Conservation (phyloP, 116 monocot species). For the Phalaenopsis hybrid region DNA sequence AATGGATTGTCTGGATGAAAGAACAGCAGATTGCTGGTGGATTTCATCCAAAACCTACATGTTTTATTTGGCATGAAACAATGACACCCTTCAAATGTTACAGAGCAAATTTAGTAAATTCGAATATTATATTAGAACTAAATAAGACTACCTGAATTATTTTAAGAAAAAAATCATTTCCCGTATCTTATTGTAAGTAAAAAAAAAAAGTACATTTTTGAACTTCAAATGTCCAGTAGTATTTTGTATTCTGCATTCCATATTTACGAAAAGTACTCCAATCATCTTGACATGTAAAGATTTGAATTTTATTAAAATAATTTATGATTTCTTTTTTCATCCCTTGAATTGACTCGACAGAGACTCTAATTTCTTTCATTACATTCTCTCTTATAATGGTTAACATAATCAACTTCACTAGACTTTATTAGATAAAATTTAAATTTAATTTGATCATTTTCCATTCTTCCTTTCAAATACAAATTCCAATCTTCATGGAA, state of each 20-base stretch:
- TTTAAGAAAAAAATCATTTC: background rate
- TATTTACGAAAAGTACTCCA: background rate
- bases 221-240: background rate
- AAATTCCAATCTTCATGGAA: background rate
- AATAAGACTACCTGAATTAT: background rate
- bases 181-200: background rate
- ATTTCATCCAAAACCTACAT: conserved; percentile 91
- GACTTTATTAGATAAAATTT: background rate
- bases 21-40: conserved; percentile 81
- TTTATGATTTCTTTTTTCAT: background rate
- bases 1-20: conserved; percentile 69
- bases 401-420: background rate
- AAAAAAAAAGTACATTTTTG: background rate
- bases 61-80: background rate
- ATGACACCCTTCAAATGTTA: background rate
- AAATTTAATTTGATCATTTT: background rate
- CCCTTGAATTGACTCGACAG: background rate
- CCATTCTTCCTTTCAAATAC: background rate
- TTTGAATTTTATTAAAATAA: background rate
- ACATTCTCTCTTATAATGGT: background rate
- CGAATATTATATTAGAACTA: too few species aligned
- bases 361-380: background rate
- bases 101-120: background rate
- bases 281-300: background rate
- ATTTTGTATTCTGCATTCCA: background rate